A percentile compares a stretch with the other conserved stretches of the same genome.
These are phyloP conservation scores for Tuctoria greenei DNA, from an alignment of 176 grass and related monocot species.

Conservation along the genomic window DNA sequence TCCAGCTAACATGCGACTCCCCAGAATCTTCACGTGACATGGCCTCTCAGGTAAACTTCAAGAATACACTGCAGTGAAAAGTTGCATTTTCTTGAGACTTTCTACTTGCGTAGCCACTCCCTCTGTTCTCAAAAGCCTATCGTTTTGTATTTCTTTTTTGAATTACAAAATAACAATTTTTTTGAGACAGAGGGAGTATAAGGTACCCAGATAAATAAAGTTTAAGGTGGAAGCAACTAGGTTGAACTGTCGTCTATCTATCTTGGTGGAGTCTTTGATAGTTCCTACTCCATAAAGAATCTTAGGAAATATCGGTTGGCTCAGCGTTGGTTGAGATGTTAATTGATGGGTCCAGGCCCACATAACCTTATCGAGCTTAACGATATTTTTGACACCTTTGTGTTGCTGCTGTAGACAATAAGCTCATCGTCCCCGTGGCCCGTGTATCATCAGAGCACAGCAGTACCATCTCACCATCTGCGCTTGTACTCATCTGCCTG, in stretches of 20 bases:
- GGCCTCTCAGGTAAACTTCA: conserved; percentile 45
- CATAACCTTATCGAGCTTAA: conserved; percentile 19
- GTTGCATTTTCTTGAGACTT: neutral
- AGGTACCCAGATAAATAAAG: conserved; percentile 1
- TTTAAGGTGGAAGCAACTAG: conserved; percentile 15
- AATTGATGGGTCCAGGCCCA: conserved; percentile 38
- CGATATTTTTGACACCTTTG: conserved; percentile 38
- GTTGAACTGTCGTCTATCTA: conserved; percentile 34
- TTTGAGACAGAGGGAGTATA: too few species aligned
- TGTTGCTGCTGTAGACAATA: conserved; percentile 47
- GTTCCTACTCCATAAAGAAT: neutral
- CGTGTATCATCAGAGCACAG: conserved; percentile 52
- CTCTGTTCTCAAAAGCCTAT: too few species aligned
- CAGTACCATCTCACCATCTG: conserved; percentile 50
- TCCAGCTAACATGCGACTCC: conserved; percentile 50
- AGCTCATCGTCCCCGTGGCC: conserved; percentile 48
- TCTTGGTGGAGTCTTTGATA: neutral
- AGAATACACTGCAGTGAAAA: neutral
- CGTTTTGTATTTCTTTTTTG: too few species aligned
- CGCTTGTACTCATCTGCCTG: conserved; percentile 51
- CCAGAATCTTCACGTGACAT: conserved; percentile 45
- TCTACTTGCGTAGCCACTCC: conserved; percentile 10
- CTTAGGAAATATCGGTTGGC: conserved; percentile 11
- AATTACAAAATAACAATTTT: too few species aligned
- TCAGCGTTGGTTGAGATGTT: conserved; percentile 32